Percentiles rank a stretch among this genome's conserved stretches.
phyloP scores from a whole-genome alignment of 371 early-diverging fungal genomes.

The Apophysomyces variabilis region DNA sequence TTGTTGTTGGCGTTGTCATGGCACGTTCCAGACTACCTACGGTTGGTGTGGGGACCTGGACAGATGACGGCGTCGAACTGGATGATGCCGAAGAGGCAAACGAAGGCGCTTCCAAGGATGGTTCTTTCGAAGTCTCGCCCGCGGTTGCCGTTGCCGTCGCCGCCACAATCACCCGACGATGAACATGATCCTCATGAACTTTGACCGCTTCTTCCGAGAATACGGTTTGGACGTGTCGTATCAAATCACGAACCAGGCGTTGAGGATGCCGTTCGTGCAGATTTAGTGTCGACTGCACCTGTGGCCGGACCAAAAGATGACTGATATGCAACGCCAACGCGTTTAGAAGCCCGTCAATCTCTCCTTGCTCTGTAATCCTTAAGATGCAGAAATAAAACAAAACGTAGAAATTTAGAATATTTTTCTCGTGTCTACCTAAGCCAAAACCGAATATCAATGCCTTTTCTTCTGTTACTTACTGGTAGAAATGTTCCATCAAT shows the following conservation, averaged over 20 bases:
- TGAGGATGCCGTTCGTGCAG: conserved; percentile 64
- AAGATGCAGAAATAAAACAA: conserved; percentile 1
- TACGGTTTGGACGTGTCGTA: conserved; percentile 35
- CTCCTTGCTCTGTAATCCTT: background rate
- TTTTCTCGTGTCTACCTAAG: background rate
- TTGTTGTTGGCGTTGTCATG: background rate
- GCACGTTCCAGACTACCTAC: no score
- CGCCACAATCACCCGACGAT: conserved; percentile 29
- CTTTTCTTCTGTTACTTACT: conserved; percentile 22
- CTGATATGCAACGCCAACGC: conserved; percentile 48
- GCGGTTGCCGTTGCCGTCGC: conserved; percentile 19
- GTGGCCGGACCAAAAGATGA: conserved; percentile 63
- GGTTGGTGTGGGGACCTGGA: conserved; percentile 3
- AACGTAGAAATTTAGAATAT: background rate
- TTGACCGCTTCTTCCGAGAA: conserved; percentile 34
- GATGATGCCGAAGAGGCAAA: conserved; percentile 21
- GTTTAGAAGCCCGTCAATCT: conserved; percentile 11
- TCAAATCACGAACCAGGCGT: conserved; percentile 59
- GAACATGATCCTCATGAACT: conserved; percentile 33
- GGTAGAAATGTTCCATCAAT: conserved; percentile 53
- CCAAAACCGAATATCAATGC: no score
- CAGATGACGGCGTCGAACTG: conserved; percentile 1
- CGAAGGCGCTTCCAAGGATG: conserved; percentile 15
- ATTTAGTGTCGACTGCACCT: conserved; percentile 53
- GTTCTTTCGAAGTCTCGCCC: conserved; percentile 5